Percentiles rank a stretch among this genome's conserved stretches.
Evolutionary conservation across 2,329 filamentous ascomycete species (phyloP).

Genomic region (Rosellinia necatrix): DNA sequence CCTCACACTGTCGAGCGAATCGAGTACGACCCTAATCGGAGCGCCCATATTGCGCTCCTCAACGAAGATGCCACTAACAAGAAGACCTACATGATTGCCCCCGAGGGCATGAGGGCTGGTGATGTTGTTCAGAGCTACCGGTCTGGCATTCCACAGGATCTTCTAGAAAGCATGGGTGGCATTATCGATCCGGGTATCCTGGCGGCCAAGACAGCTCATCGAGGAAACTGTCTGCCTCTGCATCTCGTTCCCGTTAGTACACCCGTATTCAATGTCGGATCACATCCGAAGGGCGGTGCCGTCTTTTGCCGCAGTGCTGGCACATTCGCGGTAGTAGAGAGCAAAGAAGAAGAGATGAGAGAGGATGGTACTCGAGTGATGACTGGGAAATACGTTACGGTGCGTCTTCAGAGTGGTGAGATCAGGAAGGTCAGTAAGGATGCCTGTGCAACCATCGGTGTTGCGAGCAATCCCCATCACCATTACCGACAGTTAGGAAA

Average conservation of each 20-base stretch:
- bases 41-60: conserved; percentile 88
- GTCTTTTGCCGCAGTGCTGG: conserved; percentile 96
- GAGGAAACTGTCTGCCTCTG: conserved; percentile 92
- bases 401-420: conserved; percentile 91
- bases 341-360: conserved; percentile 79
- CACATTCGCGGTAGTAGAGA: conserved; percentile 85
- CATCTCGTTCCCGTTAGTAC: conserved; percentile 97
- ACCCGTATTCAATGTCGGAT: conserved; percentile 87
- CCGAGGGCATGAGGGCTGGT: conserved; percentile 89
- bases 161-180: conserved; percentile 92
- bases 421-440: conserved; percentile 87
- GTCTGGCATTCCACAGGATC: conserved; percentile 81
- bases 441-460: conserved; percentile 91
- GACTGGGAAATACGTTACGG: conserved; percentile 77
- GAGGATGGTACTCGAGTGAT: conserved; percentile 64
- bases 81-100: conserved; percentile 91
- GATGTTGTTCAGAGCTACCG: conserved; percentile 93
- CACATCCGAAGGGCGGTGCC: conserved; percentile 71
- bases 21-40: conserved; percentile 93
- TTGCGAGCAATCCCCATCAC: conserved; percentile 90
- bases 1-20: conserved; percentile 90
- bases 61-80: conserved; percentile 73
- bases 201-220: conserved; percentile 89
- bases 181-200: conserved; percentile 92
- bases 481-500: conserved; percentile 93